Evolutionary conservation across 106 monocot genomes (phyloP).

Genomic region (Platanthera guangdongensis): DNA sequence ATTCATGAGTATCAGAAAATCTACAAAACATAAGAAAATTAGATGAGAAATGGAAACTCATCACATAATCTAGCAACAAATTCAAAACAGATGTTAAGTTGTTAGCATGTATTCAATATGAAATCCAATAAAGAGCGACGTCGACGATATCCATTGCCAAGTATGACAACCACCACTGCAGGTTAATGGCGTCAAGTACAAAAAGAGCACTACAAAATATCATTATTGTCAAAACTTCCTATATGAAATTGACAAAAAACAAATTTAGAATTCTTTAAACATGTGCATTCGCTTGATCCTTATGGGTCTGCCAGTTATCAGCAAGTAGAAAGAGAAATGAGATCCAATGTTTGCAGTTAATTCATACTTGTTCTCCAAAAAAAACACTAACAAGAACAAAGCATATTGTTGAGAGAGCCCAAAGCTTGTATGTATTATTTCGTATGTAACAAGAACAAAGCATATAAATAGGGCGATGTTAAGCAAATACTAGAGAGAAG

Average conservation of each 20-base stretch:
- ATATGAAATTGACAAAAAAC: background rate
- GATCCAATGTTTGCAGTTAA: background rate
- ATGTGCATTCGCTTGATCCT: background rate
- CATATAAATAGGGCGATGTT: no score
- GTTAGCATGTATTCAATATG: background rate
- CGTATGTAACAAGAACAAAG: no score
- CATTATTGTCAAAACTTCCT: background rate
- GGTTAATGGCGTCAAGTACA: background rate
- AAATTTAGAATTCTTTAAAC: background rate
- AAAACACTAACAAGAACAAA: background rate
- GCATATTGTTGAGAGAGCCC: no score
- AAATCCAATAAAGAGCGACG: background rate
- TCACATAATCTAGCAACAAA: background rate
- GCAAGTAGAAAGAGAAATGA: background rate
- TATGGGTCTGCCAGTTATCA: background rate
- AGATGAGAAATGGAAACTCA: background rate
- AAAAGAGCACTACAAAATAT: background rate
- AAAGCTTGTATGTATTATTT: no score
- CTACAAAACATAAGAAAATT: conserved; percentile 17
- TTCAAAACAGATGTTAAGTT: background rate
- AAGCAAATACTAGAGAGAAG: no score
- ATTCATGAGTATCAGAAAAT: conserved; percentile 51
- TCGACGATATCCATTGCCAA: background rate
- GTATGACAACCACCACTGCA: background rate
- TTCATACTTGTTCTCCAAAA: background rate